Conservation (phyloP, 306 rosid genomes). For the Canavalia gladiata region DNA sequence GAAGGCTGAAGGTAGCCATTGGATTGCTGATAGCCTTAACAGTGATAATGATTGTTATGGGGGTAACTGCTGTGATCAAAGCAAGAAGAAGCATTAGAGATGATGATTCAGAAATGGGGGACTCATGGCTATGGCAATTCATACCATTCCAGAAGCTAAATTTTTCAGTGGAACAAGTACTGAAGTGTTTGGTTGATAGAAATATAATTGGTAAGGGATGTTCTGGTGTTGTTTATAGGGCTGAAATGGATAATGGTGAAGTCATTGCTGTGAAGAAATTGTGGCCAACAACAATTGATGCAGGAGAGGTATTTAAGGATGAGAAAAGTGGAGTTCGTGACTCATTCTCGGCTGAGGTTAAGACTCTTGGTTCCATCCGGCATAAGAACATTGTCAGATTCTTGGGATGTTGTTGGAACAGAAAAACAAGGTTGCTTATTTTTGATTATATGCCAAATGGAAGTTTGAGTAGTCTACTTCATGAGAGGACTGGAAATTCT, state of each 20-base stretch:
- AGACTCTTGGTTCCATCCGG: constrained; percentile 84
- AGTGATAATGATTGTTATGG: constrained; percentile 74
- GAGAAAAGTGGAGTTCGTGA: constrained; percentile 80
- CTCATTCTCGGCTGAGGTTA: constrained; percentile 86
- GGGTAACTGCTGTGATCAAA: constrained; percentile 79
- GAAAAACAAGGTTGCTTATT: constrained; percentile 78
- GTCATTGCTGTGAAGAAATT: constrained; percentile 95
- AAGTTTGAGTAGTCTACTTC: constrained; percentile 83
- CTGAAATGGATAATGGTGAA: constrained; percentile 77
- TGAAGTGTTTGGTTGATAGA: constrained; percentile 75
- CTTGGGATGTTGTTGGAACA: constrained; percentile 89
- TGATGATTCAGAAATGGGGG: constrained; percentile 84
- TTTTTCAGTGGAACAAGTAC: constrained; percentile 77
- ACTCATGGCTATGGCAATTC: constrained; percentile 91
- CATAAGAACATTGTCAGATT: constrained; percentile 94
- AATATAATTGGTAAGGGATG: constrained; percentile 93
- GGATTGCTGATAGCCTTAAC: constrained; percentile 76
- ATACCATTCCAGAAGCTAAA: constrained; percentile 94
- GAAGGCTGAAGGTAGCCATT: constrained; percentile 77
- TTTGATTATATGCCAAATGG: constrained; percentile 97
- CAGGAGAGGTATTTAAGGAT: constrained; percentile 59
- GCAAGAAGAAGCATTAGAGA: constrained; percentile 66
- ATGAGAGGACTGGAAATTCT: constrained; percentile 78
- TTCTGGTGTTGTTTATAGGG: constrained; percentile 90
- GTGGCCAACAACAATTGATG: constrained; percentile 76